phyloP scores from a whole-genome alignment of 345 rosid species.

The Dipteronia dyeriana region DNA sequence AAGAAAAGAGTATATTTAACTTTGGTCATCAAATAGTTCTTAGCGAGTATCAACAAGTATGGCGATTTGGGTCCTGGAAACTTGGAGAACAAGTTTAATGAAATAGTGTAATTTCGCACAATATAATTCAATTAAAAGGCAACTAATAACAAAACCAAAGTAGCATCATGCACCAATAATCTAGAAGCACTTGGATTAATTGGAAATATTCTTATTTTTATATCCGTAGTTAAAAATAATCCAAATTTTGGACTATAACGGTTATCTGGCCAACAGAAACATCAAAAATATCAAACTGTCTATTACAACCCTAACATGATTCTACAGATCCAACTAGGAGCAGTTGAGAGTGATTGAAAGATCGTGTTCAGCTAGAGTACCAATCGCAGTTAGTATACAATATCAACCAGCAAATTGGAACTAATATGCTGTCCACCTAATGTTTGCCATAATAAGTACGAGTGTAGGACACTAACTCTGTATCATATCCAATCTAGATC shows the following conservation, averaged over 20 bases:
- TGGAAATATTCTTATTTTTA: not conserved
- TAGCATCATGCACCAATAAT: not conserved
- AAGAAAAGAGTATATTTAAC: conserved; percentile 38
- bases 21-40: conserved; percentile 24
- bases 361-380: not conserved
- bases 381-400: not conserved
- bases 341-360: not conserved
- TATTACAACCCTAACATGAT: not conserved
- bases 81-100: conserved; percentile 40
- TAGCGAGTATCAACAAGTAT: conserved; percentile 25
- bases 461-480: not conserved
- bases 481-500: too few species aligned
- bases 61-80: conserved; percentile 33
- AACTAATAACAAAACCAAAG: not conserved
- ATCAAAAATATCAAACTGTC: not conserved
- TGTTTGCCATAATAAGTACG: not conserved
- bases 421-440: not conserved
- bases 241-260: not conserved
- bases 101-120: conserved; percentile 12
- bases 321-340: not conserved
- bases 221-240: not conserved
- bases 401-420: not conserved
- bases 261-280: not conserved
- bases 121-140: not conserved
- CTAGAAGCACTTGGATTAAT: not conserved